Evolutionary conservation across 2,329 filamentous ascomycete genomes (phyloP).

Genomic region (Aspergillus sp.): DNA sequence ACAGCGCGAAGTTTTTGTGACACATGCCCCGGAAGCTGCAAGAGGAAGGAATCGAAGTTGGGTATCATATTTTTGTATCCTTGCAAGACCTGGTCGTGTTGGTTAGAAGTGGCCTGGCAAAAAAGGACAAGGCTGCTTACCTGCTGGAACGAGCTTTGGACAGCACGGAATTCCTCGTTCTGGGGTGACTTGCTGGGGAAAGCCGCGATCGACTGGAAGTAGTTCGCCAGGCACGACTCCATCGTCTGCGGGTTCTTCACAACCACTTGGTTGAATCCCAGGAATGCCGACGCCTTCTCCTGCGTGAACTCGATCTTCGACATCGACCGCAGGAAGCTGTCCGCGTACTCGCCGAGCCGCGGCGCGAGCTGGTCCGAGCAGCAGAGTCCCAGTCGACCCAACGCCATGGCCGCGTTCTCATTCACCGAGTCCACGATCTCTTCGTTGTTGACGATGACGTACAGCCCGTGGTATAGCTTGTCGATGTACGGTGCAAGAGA

Average conservation of each 20-base stretch:
- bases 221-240: constrained; percentile 72
- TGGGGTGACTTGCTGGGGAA: constrained; percentile 54
- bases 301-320: constrained; percentile 76
- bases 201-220: constrained; percentile 73
- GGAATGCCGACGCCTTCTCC: constrained; percentile 88
- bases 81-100: constrained; percentile 29
- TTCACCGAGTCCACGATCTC: constrained; percentile 77
- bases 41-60: constrained; percentile 38
- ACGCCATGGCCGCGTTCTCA: constrained; percentile 88
- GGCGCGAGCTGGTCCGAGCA: constrained; percentile 69
- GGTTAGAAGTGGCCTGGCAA: neutral
- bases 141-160: constrained; percentile 65
- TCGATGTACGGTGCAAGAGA: constrained; percentile 69
- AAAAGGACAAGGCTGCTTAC: constrained; percentile 41
- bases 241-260: constrained; percentile 82
- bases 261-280: constrained; percentile 79
- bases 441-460: constrained; percentile 74
- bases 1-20: constrained; percentile 33
- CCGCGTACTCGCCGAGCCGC: constrained; percentile 68
- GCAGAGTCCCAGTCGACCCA: constrained; percentile 76
- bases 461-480: constrained; percentile 64
- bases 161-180: constrained; percentile 50
- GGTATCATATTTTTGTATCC: constrained; percentile 41
- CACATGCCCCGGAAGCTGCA: constrained; percentile 30
- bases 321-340: constrained; percentile 73